Base-by-base conservation (phyloP, 192 early-diverging fungal species). In the Backusella tarrabulga region DNA sequence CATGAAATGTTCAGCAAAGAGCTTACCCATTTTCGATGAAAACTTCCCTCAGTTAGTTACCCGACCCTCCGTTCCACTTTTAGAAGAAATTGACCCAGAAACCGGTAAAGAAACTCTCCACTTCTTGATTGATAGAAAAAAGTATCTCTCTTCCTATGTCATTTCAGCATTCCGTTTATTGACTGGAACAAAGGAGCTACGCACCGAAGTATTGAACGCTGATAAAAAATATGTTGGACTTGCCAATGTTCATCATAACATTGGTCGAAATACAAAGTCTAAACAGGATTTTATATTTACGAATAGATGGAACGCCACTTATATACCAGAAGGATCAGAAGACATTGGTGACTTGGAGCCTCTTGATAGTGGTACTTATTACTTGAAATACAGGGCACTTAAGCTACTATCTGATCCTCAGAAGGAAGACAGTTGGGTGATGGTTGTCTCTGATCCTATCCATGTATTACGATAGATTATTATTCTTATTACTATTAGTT, bases 11-110 rank as follows among this genome's bases (percentile, higher is more conserved):
- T 78, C 84, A 42, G 72, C 84, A 11, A 38, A 72, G 46, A 75
- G 84, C 9, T 71, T 87, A 14, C 84, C 84, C 26, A 87, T 87
- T 11, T 83, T 84, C 38, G 83, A 80, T 29, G 36, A 42, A 9
- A 72, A 66, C 6, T 78, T 81, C 67, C 80, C 76, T 36, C 76
- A 41, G 17, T 72, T 72, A 9, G 23, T 72, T 5, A 29, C 21
- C 23, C 8, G n/a, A 42, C 56, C 56, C 56, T 44, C 41, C n/a
- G 29, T 21, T 15, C 41, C 71, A 44, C 21, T 29, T 11, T 50
- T 72, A 15, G 41, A 46, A 46, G 71, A 72, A 1, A 23, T 38
- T 42, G 38, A 40, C 8, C 8, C n/a, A 6, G 21, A 69, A 2
- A 40, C 50, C n/a, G 72, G 34, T 67, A 35, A 29, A 35, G 32